These are phyloP conservation scores for Hordeum pubiflorum DNA, from an alignment of 202 grass and related monocot genomes.

Conservation along the genomic window DNA sequence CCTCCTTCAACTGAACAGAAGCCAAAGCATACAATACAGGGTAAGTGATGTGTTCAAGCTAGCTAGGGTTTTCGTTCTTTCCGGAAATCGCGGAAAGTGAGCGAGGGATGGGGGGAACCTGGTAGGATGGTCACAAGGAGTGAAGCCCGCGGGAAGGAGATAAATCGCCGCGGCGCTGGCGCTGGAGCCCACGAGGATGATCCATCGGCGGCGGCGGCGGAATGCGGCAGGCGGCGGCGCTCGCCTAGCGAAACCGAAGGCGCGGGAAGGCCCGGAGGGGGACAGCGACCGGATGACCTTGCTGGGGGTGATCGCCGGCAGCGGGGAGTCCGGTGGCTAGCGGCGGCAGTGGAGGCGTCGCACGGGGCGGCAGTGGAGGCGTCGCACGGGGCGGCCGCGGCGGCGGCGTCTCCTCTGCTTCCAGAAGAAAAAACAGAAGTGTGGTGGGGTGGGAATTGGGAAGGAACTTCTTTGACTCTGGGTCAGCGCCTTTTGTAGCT, in stretches of 20 bases:
- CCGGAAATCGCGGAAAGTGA: not conserved
- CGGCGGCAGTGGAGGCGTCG: not conserved
- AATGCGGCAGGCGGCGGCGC: not conserved
- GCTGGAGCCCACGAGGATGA: too few species aligned
- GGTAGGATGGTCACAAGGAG: not conserved
- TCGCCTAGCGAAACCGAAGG: not conserved
- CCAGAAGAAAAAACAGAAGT: too few species aligned
- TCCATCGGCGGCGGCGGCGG: not conserved
- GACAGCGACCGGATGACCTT: not conserved
- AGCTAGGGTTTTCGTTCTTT: not conserved
- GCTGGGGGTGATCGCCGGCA: not conserved
- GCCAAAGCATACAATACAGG: not conserved
- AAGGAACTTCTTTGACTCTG: too few species aligned
- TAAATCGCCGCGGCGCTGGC: not conserved
- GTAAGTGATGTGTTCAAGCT: not conserved
- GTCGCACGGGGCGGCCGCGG: not conserved
- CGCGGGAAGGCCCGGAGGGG: not conserved
- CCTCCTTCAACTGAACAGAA: not conserved
- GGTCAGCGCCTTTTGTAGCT: not conserved
- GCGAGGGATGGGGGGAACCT: not conserved
- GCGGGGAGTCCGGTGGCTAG: not conserved
- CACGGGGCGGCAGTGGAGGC: not conserved
- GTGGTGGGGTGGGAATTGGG: too few species aligned
- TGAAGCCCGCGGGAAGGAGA: not conserved
- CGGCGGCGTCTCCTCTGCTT: not conserved